Evolutionary conservation across 495 filamentous ascomycete genomes (phyloP).

Genomic region (Lineolata rhizophorae): DNA sequence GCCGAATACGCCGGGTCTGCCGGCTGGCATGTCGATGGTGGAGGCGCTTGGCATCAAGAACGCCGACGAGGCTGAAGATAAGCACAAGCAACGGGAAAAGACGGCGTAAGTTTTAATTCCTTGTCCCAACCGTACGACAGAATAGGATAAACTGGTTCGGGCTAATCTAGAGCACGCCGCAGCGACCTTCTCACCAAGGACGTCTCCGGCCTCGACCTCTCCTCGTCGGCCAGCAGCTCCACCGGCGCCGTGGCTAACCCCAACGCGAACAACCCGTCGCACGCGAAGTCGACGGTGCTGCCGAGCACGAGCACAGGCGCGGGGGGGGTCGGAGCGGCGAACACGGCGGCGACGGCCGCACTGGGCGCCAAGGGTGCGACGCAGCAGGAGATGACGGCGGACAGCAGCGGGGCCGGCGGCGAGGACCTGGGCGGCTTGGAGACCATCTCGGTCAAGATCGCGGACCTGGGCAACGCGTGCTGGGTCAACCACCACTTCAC

Average conservation of each 20-base stretch:
- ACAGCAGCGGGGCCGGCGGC: too few relatives aligned
- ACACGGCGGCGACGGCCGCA: too few relatives aligned
- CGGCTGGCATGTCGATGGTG: constrained; percentile 28
- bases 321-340: too few relatives aligned
- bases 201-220: constrained; percentile 83
- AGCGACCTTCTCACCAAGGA: constrained; percentile 83
- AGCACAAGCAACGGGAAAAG: constrained; percentile 75
- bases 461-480: constrained; percentile 93
- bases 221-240: constrained; percentile 34
- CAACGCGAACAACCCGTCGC: constrained; percentile 19
- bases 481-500: constrained; percentile 99
- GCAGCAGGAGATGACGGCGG: too few relatives aligned
- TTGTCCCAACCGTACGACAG: too few relatives aligned
- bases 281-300: constrained; percentile 17
- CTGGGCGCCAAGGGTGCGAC: too few relatives aligned
- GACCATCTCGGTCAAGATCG: constrained; percentile 96
- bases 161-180: constrained; percentile 2
- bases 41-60: constrained; percentile 38
- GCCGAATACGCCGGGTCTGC: background rate
- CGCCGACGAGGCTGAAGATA: constrained; percentile 32
- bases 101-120: constrained; percentile 90
- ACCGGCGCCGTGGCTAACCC: constrained; percentile 21
- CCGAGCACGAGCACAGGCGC: too few relatives aligned
- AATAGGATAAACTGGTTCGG: background rate
- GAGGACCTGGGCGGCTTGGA: constrained; percentile 32